Conservation (phyloP, 306 rosid genomes). For the Lathyrus aphaca region DNA sequence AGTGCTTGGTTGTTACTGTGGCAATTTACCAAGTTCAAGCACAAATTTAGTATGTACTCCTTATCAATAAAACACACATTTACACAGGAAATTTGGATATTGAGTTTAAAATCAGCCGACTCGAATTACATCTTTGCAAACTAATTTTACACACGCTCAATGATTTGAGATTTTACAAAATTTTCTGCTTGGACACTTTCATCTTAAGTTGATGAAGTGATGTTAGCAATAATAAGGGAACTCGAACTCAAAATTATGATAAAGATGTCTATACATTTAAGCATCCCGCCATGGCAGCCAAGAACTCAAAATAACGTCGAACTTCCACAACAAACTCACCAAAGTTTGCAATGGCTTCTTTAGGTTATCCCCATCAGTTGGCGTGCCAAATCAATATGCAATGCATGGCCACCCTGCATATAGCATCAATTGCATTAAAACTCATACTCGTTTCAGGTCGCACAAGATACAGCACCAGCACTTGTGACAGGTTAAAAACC, state of each 20-base stretch:
- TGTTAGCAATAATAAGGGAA: background rate
- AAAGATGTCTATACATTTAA: constrained; percentile 1
- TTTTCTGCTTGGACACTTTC: background rate
- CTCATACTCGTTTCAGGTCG: background rate
- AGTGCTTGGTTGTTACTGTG: background rate
- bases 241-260: background rate
- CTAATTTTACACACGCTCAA: background rate
- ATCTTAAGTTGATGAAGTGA: background rate
- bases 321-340: constrained; percentile 20
- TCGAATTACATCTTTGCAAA: background rate
- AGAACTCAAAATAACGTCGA: constrained; percentile 21
- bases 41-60: background rate
- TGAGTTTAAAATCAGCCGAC: background rate
- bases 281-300: constrained; percentile 4
- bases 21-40: background rate
- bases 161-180: background rate
- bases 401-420: constrained; percentile 78
- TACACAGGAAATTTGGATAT: background rate
- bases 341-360: constrained; percentile 16
- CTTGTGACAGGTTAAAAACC: background rate
- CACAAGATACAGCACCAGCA: constrained; percentile 20
- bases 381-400: constrained; percentile 70
- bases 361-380: constrained; percentile 43
- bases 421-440: constrained; percentile 27
- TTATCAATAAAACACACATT: background rate